These are phyloP conservation scores for Claviceps spartinae DNA, from an alignment of 2,329 filamentous ascomycete species.

Conservation along the genomic window DNA sequence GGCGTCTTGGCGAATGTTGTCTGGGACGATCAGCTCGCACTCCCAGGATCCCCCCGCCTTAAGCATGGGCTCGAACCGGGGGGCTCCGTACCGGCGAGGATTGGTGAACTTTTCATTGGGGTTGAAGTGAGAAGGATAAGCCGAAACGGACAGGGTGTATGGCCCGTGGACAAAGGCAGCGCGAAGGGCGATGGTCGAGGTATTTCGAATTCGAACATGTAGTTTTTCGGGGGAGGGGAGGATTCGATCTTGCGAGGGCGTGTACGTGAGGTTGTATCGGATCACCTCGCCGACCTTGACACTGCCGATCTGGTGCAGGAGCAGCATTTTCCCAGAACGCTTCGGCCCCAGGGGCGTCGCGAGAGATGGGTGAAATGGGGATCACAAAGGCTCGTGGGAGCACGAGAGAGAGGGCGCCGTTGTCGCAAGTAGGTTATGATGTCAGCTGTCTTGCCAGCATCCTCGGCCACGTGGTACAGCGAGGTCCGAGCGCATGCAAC, in stretches of 20 bases:
- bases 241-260: conserved; percentile 76
- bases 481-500: background rate
- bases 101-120: conserved; percentile 66
- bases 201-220: conserved; percentile 82
- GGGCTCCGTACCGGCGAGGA: conserved; percentile 57
- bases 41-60: conserved; percentile 86
- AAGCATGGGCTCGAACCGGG: conserved; percentile 90
- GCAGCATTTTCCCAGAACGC: conserved; percentile 48
- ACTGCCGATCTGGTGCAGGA: conserved; percentile 79
- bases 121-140: conserved; percentile 72
- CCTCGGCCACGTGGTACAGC: background rate
- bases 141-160: conserved; percentile 77
- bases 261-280: conserved; percentile 86
- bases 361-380: background rate
- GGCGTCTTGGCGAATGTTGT: conserved; percentile 57
- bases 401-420: background rate
- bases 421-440: background rate
- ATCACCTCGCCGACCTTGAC: conserved; percentile 92
- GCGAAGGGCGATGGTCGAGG: conserved; percentile 75
- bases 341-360: background rate
- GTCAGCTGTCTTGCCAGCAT: background rate
- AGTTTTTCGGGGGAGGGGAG: conserved; percentile 71
- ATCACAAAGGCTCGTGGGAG: background rate
- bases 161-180: conserved; percentile 95
- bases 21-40: conserved; percentile 66